These are phyloP conservation scores for Glycine tomentella DNA, from an alignment of 306 rosid genomes.

Conservation along the genomic window DNA sequence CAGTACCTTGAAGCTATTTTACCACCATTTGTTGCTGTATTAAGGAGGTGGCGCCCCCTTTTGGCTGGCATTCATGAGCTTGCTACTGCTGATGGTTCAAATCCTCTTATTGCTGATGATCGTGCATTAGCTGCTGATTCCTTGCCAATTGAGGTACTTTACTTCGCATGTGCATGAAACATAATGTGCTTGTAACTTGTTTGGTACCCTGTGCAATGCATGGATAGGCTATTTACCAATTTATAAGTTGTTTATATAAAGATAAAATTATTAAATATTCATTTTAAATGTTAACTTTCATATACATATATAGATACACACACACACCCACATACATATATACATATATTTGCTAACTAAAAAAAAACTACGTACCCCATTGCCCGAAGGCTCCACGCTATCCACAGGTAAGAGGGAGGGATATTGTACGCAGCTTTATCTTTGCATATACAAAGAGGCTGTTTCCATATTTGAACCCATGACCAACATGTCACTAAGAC, in stretches of 20 bases:
- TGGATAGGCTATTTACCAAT: neutral
- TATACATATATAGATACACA: neutral
- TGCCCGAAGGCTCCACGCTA: too few relatives aligned
- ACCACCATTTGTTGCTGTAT: slow-evolving; percentile 92
- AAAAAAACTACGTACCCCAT: too few relatives aligned
- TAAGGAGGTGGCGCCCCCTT: slow-evolving; percentile 97
- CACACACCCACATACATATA: too few relatives aligned
- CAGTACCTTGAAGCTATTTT: slow-evolving; percentile 91
- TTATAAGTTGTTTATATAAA: neutral
- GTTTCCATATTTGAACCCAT: too few relatives aligned
- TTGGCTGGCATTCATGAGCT: slow-evolving; percentile 98
- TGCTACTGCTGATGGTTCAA: slow-evolving; percentile 89
- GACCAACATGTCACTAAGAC: too few relatives aligned
- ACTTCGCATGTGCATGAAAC: slow-evolving; percentile 14
- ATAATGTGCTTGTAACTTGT: neutral
- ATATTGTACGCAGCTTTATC: too few relatives aligned
- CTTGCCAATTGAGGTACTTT: slow-evolving; percentile 85
- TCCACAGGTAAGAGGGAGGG: too few relatives aligned
- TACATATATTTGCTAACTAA: too few relatives aligned
- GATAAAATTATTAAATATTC: neutral
- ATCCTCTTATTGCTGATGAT: slow-evolving; percentile 86
- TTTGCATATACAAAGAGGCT: too few relatives aligned
- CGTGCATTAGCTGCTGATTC: slow-evolving; percentile 98
- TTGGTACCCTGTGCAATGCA: neutral
- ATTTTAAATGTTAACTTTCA: neutral